Base-by-base conservation (phyloP, 73 alveolate genomes). In the Stentor coeruleus region DNA sequence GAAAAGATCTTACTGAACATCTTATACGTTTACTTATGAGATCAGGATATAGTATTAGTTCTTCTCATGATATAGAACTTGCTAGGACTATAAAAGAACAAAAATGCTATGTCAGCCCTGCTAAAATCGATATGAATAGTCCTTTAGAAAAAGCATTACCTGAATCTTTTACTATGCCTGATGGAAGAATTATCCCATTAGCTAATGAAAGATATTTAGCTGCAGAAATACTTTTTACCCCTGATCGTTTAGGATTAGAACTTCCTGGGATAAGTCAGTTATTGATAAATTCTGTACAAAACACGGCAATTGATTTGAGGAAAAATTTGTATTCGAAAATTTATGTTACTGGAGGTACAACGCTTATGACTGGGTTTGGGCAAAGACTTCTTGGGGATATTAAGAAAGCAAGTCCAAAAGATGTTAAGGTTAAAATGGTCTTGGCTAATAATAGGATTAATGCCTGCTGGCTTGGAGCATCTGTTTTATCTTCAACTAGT, bases 181-280 rank as follows among this genome's bases (percentile, higher is more conserved):
- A 94, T 88, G 94, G 92, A 49, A 87, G 89, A 59, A 59, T 38
- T 26, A 94, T 94, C 35, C 59, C 77, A 26, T 86, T 94, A 33
- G 94, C 93, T 0, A 86, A 91, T 58, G 98, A 94, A 76, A 79
- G 96, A 40, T 94, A 92, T 74, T 96, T 91, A 81, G 97, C 98
- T 31, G 93, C 97, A 3, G 98, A 94, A 87, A 79, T 88, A 66
- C 87, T 94, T 35, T 92, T 94, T 81, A 85, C 66, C 38, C 98
- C 98, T 0, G 35, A 72, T 58, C 85, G 90, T 41, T 41, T 88
- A 59, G 96, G 94, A 31, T 59, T 39, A 76, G 97, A 94, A 74
- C 82, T 38, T 58, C 87, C 84, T 28, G 98, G 98, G 2, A 88
- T 94, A 31, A 79, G 89, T 77, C n/a, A n/a, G n/a, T n/a, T n/a